phyloP scores from a whole-genome alignment of 1,139 yeast species.

The Nakaseomyces kungkrabaensis region DNA sequence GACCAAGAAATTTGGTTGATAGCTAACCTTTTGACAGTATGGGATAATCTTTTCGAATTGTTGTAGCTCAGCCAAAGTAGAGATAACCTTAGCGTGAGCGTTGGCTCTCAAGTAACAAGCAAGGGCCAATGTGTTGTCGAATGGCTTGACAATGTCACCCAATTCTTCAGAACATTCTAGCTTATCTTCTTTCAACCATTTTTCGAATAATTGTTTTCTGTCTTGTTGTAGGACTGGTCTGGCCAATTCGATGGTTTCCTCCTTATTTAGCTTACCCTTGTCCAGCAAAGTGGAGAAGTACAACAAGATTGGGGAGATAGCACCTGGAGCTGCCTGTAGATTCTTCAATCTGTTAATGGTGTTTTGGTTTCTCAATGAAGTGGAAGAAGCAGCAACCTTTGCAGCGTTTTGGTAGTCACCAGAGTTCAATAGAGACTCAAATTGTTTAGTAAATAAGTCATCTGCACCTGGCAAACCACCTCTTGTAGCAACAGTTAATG shows the following conservation, averaged over 20 bases:
- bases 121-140: slow-evolving; percentile 75
- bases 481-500: slow-evolving; percentile 81
- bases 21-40: slow-evolving; percentile 81
- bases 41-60: slow-evolving; percentile 95
- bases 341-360: slow-evolving; percentile 89
- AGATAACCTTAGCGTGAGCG: slow-evolving; percentile 81
- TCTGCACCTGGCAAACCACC: slow-evolving; percentile 98
- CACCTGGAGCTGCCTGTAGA: slow-evolving; percentile 92
- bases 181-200: slow-evolving; percentile 93
- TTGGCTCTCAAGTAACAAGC: slow-evolving; percentile 86
- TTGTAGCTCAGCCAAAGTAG: slow-evolving; percentile 88
- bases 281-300: slow-evolving; percentile 88
- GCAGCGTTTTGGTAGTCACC: slow-evolving; percentile 93
- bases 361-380: slow-evolving; percentile 86
- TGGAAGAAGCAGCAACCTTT: slow-evolving; percentile 92
- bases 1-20: slow-evolving; percentile 82
- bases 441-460: slow-evolving; percentile 80
- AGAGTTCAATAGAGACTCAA: slow-evolving; percentile 69
- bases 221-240: slow-evolving; percentile 94
- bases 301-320: slow-evolving; percentile 86
- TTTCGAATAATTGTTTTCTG: slow-evolving; percentile 86
- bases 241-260: slow-evolving; percentile 91
- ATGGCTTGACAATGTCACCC: slow-evolving; percentile 90
- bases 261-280: slow-evolving; percentile 85
- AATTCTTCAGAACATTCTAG: slow-evolving; percentile 89